These are phyloP conservation scores for Aspergillus chevalieri DNA, from an alignment of 2,329 filamentous ascomycete genomes.

Conservation along the genomic window DNA sequence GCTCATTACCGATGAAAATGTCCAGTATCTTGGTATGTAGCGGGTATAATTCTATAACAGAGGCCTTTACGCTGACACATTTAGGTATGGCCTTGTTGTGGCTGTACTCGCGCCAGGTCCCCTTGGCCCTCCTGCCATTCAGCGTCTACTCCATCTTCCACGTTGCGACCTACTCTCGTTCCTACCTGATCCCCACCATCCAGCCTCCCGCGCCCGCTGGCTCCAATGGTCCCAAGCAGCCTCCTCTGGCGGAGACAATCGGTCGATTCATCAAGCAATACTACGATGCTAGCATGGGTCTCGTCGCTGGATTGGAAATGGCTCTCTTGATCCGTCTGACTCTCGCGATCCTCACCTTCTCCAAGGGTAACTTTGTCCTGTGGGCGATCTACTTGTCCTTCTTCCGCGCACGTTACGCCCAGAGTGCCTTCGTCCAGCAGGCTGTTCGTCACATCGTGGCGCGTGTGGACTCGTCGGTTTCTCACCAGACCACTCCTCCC, in stretches of 20 bases:
- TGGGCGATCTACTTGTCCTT: conserved; percentile 82
- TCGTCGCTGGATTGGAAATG: conserved; percentile 86
- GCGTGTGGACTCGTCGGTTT: conserved; percentile 72
- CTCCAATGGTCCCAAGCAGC: conserved; percentile 45
- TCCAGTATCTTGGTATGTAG: conserved; percentile 84
- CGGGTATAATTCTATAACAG: neutral
- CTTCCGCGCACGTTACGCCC: conserved; percentile 79
- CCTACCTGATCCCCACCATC: conserved; percentile 84
- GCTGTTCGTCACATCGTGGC: conserved; percentile 67
- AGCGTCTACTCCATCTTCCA: conserved; percentile 98
- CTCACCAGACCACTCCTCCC: conserved; percentile 81
- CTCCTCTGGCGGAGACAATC: conserved; percentile 72
- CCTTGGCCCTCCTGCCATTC: conserved; percentile 87
- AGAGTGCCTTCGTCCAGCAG: conserved; percentile 88
- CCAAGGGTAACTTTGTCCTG: conserved; percentile 84
- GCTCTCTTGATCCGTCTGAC: conserved; percentile 77
- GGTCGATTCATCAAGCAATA: conserved; percentile 95
- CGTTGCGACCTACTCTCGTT: conserved; percentile 91
- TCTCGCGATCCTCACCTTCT: conserved; percentile 76
- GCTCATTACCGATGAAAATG: conserved; percentile 83
- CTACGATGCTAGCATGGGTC: conserved; percentile 92
- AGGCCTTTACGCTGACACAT: conserved; percentile 4
- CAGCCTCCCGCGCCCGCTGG: conserved; percentile 54
- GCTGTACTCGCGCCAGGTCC: conserved; percentile 85
- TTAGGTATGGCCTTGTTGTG: conserved; percentile 88